phyloP scores from a whole-genome alignment of 2,329 filamentous ascomycete genomes.

The Claviceps pazoutovae region DNA sequence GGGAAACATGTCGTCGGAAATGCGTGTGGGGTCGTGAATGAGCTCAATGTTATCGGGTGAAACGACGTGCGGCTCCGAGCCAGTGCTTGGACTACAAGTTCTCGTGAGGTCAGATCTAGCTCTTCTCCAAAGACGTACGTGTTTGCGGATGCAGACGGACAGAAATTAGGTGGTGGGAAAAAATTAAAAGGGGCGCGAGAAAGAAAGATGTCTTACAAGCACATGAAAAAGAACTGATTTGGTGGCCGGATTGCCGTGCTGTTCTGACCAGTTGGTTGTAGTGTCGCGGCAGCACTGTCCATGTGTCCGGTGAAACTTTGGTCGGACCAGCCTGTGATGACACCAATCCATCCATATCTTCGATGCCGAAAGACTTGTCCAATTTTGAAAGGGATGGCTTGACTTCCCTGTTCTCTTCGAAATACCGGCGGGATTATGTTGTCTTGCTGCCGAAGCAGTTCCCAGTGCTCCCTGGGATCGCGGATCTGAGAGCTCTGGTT shows the following conservation, averaged over 20 bases:
- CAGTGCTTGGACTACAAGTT: conserved; percentile 17
- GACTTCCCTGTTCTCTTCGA: conserved; percentile 15
- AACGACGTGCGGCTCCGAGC: conserved; percentile 20
- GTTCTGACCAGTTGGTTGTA: conserved; percentile 10
- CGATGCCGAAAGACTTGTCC: conserved; percentile 77
- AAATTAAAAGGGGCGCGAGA: not conserved
- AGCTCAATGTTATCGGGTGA: conserved; percentile 66
- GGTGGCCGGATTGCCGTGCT: conserved; percentile 12
- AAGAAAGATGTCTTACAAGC: conserved; percentile 49
- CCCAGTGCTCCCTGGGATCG: conserved; percentile 18
- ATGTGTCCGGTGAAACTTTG: conserved; percentile 20
- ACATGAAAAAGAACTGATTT: conserved; percentile 56
- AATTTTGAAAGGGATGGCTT: conserved; percentile 40
- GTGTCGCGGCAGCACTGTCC: conserved; percentile 14
- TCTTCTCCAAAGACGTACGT: not conserved
- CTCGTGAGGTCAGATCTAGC: not conserved
- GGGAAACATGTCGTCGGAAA: conserved; percentile 45
- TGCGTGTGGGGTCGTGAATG: conserved; percentile 31
- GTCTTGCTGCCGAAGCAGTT: conserved; percentile 31
- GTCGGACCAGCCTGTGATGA: conserved; percentile 79
- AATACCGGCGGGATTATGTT: conserved; percentile 22
- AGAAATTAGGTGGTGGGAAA: not conserved
- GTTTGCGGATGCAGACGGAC: not conserved
- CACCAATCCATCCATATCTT: conserved; percentile 63
- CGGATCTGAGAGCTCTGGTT: not conserved